Conservation (phyloP, 164 flowering plant species). For the Litsea cubeba region DNA sequence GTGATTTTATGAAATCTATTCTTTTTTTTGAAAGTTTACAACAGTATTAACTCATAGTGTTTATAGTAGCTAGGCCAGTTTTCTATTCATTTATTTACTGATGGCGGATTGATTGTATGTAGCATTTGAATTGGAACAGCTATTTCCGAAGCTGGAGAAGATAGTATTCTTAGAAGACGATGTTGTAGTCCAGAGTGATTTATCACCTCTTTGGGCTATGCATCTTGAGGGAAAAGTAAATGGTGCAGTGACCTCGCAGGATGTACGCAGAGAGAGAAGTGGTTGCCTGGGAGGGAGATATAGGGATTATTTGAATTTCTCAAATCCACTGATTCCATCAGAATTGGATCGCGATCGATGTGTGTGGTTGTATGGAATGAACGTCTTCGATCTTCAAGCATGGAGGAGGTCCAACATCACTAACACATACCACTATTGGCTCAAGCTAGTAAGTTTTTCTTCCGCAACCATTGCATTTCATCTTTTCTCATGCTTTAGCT, state of each 20-base stretch:
- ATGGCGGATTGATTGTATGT: neutral
- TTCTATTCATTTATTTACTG: neutral
- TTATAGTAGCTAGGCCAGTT: no score
- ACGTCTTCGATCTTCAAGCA: slow-evolving; percentile 61
- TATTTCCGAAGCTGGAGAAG: slow-evolving; percentile 74
- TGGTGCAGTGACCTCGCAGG: slow-evolving; percentile 57
- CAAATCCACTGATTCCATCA: slow-evolving; percentile 36
- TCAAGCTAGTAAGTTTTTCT: slow-evolving; percentile 42
- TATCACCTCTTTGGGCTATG: slow-evolving; percentile 62
- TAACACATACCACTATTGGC: slow-evolving; percentile 48
- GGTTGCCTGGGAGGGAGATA: slow-evolving; percentile 42
- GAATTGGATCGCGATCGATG: slow-evolving; percentile 36
- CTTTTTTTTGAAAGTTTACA: no score
- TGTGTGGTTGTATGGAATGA: slow-evolving; percentile 69
- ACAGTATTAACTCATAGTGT: no score
- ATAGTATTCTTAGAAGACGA: slow-evolving; percentile 73
- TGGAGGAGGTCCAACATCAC: slow-evolving; percentile 66
- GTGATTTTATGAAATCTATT: no score
- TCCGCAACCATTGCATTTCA: no score
- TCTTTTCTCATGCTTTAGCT: no score
- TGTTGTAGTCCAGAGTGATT: slow-evolving; percentile 62
- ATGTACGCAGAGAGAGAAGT: slow-evolving; percentile 15
- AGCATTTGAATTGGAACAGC: slow-evolving; percentile 29
- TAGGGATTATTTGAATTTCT: slow-evolving; percentile 55
- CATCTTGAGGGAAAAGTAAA: slow-evolving; percentile 58